phyloP scores from a whole-genome alignment of 2,329 filamentous ascomycete genomes.

The Aspergillus caelatus region DNA sequence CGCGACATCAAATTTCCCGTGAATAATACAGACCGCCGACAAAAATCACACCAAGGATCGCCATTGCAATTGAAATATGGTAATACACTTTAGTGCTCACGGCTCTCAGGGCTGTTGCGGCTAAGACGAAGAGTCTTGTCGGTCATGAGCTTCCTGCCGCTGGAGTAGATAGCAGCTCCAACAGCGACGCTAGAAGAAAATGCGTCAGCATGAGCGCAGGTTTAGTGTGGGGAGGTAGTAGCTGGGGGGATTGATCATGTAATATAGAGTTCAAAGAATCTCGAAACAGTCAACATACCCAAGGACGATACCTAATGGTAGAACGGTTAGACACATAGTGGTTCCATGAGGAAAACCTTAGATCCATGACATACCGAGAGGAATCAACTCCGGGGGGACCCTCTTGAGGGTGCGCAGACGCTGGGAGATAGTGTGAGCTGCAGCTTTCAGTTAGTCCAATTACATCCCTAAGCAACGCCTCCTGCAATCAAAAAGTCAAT shows the following conservation, averaged over 20 bases:
- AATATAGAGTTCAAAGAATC: constrained; percentile 10
- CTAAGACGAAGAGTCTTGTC: constrained; percentile 92
- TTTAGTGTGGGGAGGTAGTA: constrained; percentile 19
- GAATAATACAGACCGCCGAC: constrained; percentile 33
- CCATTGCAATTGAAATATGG: constrained; percentile 32
- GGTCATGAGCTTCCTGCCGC: constrained; percentile 76
- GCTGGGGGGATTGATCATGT: constrained; percentile 18
- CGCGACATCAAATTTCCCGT: constrained; percentile 30
- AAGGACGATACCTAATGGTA: constrained; percentile 75
- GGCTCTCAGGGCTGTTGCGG: constrained; percentile 63
- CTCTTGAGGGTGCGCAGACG: constrained; percentile 85
- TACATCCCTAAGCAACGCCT: background rate
- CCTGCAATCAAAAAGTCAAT: constrained; percentile 12
- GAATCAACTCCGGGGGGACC: constrained; percentile 91
- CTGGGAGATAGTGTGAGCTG: constrained; percentile 96
- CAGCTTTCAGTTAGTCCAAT: constrained; percentile 30
- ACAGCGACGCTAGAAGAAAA: constrained; percentile 62
- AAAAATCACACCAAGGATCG: constrained; percentile 27
- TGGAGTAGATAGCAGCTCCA: constrained; percentile 78
- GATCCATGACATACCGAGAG: constrained; percentile 71
- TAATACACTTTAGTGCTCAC: constrained; percentile 43
- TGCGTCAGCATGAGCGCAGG: constrained; percentile 22
- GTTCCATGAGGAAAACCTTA: constrained; percentile 1
- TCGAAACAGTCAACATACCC: constrained; percentile 59
- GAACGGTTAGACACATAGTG: constrained; percentile 25